phyloP scores from a whole-genome alignment of 176 grass and related monocot genomes.

The Ensete ventricosum region DNA sequence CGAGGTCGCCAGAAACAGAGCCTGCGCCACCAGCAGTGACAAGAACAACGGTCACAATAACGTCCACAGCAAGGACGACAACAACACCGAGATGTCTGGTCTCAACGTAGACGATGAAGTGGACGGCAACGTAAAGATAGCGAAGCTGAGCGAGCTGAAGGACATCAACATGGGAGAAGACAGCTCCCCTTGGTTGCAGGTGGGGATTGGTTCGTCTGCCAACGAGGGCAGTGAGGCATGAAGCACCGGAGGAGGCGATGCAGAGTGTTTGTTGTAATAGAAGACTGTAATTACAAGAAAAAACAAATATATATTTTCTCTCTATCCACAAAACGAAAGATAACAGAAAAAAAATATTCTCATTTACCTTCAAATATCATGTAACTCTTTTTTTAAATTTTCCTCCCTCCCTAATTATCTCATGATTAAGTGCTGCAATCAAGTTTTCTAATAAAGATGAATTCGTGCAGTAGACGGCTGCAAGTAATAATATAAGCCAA shows the following conservation, averaged over 20 bases:
- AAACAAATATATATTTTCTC: neutral
- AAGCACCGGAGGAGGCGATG: neutral
- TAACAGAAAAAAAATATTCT: neutral
- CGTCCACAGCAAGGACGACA: neutral
- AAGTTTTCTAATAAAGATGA: no score
- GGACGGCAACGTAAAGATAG: constrained; percentile 44
- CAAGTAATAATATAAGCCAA: no score
- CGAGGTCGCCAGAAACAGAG: constrained; percentile 21
- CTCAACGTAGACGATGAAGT: constrained; percentile 40
- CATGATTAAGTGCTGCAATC: no score
- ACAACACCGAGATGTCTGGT: neutral
- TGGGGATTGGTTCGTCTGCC: constrained; percentile 51
- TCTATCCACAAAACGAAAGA: neutral
- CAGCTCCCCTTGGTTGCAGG: constrained; percentile 56
- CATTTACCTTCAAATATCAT: neutral
- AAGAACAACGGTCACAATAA: constrained; percentile 12
- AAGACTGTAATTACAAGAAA: neutral
- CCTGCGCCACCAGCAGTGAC: constrained; percentile 4
- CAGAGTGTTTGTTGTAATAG: neutral
- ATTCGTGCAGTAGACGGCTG: no score
- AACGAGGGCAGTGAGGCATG: constrained; percentile 21
- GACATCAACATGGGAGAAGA: constrained; percentile 47
- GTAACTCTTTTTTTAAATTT: neutral
- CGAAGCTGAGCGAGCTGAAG: constrained; percentile 48
- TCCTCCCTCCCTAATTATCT: neutral